Conservation (phyloP, 1,284 basidiomycete genomes). For the Fistulinella staudtii region DNA sequence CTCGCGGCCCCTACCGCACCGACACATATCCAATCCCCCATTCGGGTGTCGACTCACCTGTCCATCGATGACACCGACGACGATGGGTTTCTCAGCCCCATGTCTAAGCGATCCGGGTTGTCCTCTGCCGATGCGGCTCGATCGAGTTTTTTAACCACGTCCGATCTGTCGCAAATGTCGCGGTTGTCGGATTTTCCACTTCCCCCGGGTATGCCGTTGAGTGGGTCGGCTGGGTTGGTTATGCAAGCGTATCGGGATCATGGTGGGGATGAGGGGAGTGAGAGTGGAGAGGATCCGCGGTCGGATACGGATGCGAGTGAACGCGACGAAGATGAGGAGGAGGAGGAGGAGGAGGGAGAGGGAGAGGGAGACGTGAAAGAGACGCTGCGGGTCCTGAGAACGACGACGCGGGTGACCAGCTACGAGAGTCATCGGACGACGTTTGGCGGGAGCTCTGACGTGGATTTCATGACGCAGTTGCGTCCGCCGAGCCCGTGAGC, state of each 20-base stretch:
- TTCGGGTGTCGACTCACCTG: slow-evolving; percentile 22
- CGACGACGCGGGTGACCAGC: slow-evolving; percentile 5
- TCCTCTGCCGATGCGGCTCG: slow-evolving; percentile 46
- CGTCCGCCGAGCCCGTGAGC: slow-evolving; percentile 13
- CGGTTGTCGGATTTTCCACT: slow-evolving; percentile 71
- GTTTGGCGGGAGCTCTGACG: slow-evolving; percentile 28
- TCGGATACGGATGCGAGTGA: too few species aligned
- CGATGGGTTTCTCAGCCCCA: slow-evolving; percentile 7
- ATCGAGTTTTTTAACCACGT: slow-evolving; percentile 66
- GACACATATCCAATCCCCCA: slow-evolving; percentile 9
- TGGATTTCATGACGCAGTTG: slow-evolving; percentile 17
- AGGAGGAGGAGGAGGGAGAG: neutral
- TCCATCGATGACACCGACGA: slow-evolving; percentile 19
- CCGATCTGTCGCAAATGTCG: slow-evolving; percentile 58
- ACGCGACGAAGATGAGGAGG: neutral
- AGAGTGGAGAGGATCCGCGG: too few species aligned
- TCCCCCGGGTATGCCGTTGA: slow-evolving; percentile 43
- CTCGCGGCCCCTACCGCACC: slow-evolving; percentile 15
- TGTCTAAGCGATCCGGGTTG: slow-evolving; percentile 24
- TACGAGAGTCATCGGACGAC: slow-evolving; percentile 25
- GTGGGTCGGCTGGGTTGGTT: slow-evolving; percentile 36
- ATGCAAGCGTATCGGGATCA: slow-evolving; percentile 47
- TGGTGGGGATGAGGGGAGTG: too few species aligned
- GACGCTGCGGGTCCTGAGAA: slow-evolving; percentile 12
- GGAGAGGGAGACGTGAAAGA: slow-evolving; percentile 12